Evolutionary conservation across 805 yeast genomes (phyloP).

Genomic region (Brettanomyces sp.): DNA sequence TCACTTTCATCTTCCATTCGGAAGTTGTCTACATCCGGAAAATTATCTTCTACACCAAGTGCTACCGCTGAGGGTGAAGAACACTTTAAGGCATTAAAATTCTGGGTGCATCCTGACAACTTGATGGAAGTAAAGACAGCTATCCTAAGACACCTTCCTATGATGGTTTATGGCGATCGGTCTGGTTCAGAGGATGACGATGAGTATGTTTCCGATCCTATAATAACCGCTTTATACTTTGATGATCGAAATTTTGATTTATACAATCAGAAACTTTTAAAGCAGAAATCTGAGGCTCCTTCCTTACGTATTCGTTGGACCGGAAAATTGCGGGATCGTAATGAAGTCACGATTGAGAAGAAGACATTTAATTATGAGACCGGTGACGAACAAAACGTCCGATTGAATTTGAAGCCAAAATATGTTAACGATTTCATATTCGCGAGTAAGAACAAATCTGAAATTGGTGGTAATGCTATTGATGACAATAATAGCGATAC

Average conservation of each 20-base stretch:
- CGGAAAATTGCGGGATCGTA: constrained; percentile 68
- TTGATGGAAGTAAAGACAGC: constrained; percentile 97
- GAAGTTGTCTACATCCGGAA: constrained; percentile 34
- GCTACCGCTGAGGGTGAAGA: constrained; percentile 11
- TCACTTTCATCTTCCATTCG: constrained; percentile 37
- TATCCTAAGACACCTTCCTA: constrained; percentile 87
- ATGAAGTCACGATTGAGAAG: constrained; percentile 75
- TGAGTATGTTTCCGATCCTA: constrained; percentile 57
- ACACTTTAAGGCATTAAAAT: constrained; percentile 58
- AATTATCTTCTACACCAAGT: constrained; percentile 24
- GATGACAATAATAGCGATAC: constrained; percentile 31
- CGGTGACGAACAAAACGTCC: constrained; percentile 41
- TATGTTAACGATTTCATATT: constrained; percentile 63
- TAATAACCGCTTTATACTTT: constrained; percentile 77
- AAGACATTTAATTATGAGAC: constrained; percentile 54
- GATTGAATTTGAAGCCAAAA: constrained; percentile 70
- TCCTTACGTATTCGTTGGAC: constrained; percentile 86
- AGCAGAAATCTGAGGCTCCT: constrained; percentile 50
- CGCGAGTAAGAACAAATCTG: constrained; percentile 4
- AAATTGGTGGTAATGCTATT: constrained; percentile 1
- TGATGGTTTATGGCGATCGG: constrained; percentile 59
- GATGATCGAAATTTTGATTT: constrained; percentile 77
- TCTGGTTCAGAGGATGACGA: constrained; percentile 38
- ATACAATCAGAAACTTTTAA: constrained; percentile 75
- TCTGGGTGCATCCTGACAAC: constrained; percentile 97